Percentiles rank a stretch among this genome's conserved stretches.
phyloP scores from a whole-genome alignment of 2,329 filamentous ascomycete species.

The Massarina eburnea region DNA sequence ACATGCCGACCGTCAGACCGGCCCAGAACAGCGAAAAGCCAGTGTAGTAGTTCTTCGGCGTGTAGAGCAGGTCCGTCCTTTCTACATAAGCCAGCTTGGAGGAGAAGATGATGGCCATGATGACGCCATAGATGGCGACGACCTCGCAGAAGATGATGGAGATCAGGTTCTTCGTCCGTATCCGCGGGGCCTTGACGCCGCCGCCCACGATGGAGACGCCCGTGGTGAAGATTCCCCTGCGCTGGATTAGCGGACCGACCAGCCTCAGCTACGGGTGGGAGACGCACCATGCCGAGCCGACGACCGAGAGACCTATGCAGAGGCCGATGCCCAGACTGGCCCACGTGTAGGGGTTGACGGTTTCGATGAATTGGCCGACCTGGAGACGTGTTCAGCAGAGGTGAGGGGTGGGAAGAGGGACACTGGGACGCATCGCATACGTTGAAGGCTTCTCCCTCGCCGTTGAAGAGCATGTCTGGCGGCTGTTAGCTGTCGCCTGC shows the following conservation, averaged over 20 bases:
- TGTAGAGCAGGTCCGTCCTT: slow-evolving; percentile 67
- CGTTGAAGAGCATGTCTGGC: slow-evolving; percentile 97
- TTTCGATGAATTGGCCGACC: slow-evolving; percentile 92
- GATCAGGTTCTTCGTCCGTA: slow-evolving; percentile 99
- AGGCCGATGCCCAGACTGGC: slow-evolving; percentile 86
- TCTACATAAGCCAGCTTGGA: slow-evolving; percentile 75
- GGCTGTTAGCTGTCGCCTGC: slow-evolving; percentile 34
- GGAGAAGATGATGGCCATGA: slow-evolving; percentile 99
- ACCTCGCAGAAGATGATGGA: slow-evolving; percentile 99
- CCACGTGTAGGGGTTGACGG: slow-evolving; percentile 92
- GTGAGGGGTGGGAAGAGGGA: not conserved
- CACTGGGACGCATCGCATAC: slow-evolving; percentile 53
- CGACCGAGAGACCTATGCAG: slow-evolving; percentile 94
- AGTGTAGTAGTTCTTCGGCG: slow-evolving; percentile 83
- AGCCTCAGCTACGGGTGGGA: not conserved
- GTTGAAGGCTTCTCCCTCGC: slow-evolving; percentile 94
- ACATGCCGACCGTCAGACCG: slow-evolving; percentile 89
- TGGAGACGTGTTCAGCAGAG: slow-evolving; percentile 40
- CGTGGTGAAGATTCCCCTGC: slow-evolving; percentile 97
- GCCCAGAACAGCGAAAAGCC: slow-evolving; percentile 96
- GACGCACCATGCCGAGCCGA: slow-evolving; percentile 91
- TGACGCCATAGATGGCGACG: slow-evolving; percentile 99
- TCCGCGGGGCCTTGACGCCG: slow-evolving; percentile 93
- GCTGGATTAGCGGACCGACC: slow-evolving; percentile 15
- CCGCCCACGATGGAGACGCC: slow-evolving; percentile 96